A percentile compares a stretch with the other conserved stretches of the same genome.
Evolutionary conservation across 345 rosid species (phyloP).

Genomic region (Syzygium aromaticum): DNA sequence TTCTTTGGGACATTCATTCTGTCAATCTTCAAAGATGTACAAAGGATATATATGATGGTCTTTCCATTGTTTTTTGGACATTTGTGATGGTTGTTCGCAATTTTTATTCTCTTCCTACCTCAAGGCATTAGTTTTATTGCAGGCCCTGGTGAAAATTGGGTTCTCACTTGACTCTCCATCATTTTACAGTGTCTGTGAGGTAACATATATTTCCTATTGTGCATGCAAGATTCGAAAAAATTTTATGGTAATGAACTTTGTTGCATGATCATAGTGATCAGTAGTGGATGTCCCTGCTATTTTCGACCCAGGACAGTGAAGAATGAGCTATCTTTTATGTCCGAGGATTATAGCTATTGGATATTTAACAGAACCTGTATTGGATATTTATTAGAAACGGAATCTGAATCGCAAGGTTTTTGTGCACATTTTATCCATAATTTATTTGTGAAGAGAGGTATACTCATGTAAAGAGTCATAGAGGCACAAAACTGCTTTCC

Average conservation of each 20-base stretch:
- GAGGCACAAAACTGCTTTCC: background rate
- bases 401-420: background rate
- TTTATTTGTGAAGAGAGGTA: background rate
- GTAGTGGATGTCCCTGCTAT: background rate
- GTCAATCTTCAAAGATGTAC: background rate
- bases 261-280: background rate
- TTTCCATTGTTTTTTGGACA: background rate
- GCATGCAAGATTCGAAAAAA: background rate
- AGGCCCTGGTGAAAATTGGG: slow-evolving; percentile 61
- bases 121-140: slow-evolving; percentile 1
- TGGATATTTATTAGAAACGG: background rate
- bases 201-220: slow-evolving; percentile 5
- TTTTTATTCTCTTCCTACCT: background rate
- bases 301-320: background rate
- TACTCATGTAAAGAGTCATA: background rate
- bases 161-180: slow-evolving; percentile 59
- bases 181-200: slow-evolving; percentile 64
- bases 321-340: background rate
- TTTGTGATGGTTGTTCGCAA: background rate
- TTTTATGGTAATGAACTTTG: background rate
- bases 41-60: background rate
- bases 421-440: background rate
- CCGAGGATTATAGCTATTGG: background rate
- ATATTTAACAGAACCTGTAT: background rate
- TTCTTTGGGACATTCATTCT: background rate